Evolutionary conservation across 2,329 filamentous ascomycete species (phyloP).

Genomic region (Colletotrichum cordylinicola): DNA sequence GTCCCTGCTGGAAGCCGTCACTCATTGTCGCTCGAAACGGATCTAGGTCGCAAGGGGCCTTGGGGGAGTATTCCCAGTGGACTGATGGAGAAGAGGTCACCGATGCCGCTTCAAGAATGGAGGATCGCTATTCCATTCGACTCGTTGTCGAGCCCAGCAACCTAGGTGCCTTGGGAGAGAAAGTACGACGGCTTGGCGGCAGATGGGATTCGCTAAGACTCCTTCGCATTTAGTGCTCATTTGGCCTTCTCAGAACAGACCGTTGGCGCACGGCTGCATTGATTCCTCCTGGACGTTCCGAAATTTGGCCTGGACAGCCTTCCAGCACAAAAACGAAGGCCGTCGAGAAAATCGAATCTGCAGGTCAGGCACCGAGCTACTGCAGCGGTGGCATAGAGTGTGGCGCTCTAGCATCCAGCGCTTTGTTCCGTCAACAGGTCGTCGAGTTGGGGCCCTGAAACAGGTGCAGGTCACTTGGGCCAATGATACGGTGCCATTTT

Average conservation of each 20-base stretch:
- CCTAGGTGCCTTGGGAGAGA: not conserved
- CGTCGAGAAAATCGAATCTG: not conserved
- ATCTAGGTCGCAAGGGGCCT: not conserved
- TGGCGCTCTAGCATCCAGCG: not conserved
- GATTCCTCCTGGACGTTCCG: not conserved
- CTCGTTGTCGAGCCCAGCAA: not conserved
- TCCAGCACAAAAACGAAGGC: not conserved
- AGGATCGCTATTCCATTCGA: not conserved
- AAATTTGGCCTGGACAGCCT: not conserved
- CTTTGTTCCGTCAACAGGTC: conserved; percentile 3
- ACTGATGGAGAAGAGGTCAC: not conserved
- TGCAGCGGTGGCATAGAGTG: not conserved
- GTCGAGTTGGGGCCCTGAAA: conserved; percentile 1
- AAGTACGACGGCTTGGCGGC: not conserved
- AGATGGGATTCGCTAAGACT: not conserved
- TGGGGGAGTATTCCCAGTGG: not conserved
- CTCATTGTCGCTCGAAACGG: not conserved
- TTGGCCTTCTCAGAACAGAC: not conserved
- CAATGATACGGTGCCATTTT: conserved; percentile 7
- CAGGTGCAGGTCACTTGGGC: not conserved
- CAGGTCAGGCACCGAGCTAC: not conserved
- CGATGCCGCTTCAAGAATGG: not conserved
- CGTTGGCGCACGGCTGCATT: not conserved
- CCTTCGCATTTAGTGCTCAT: not conserved
- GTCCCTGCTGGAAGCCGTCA: conserved; percentile 2